These are phyloP conservation scores for Boletus subparvulus DNA, from an alignment of 768 basidiomycete species.

Conservation along the genomic window DNA sequence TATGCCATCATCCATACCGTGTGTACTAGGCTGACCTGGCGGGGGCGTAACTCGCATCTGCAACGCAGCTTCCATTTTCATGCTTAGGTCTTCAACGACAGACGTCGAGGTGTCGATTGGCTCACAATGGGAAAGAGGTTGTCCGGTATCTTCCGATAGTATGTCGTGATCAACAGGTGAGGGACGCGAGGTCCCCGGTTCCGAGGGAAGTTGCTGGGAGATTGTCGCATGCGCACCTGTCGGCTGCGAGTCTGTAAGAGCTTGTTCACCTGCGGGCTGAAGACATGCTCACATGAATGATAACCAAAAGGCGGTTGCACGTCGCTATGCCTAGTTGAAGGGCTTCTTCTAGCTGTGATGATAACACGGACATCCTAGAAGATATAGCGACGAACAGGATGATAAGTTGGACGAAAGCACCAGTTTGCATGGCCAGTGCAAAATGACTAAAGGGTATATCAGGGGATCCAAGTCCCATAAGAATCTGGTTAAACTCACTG, in stretches of 20 bases:
- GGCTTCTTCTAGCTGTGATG: conserved; percentile 43
- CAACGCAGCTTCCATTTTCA: not conserved
- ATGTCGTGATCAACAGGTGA: conserved; percentile 1
- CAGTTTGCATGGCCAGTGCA: conserved; percentile 62
- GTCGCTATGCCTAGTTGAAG: conserved; percentile 31
- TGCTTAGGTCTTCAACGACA: not conserved
- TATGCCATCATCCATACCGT: conserved; percentile 1
- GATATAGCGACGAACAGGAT: conserved; percentile 59
- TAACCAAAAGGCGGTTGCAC: conserved; percentile 27
- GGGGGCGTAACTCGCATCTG: not conserved
- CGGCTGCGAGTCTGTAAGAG: conserved; percentile 19
- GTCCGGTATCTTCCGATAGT: conserved; percentile 16
- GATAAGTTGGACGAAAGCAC: conserved; percentile 70
- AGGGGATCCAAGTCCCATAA: not conserved
- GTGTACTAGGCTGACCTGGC: not conserved
- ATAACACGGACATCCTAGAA: conserved; percentile 52
- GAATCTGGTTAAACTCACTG: conserved; percentile 38
- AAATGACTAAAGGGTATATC: conserved; percentile 48
- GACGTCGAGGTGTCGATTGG: not conserved
- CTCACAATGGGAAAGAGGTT: conserved; percentile 6
- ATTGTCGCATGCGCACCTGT: not conserved
- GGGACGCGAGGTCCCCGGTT: not conserved
- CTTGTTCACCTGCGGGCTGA: not conserved
- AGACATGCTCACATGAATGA: conserved; percentile 34
- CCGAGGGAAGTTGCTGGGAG: not conserved